Evolutionary conservation across 1,139 yeast species (phyloP).

Genomic region (Yamadazyma friedrichii): DNA sequence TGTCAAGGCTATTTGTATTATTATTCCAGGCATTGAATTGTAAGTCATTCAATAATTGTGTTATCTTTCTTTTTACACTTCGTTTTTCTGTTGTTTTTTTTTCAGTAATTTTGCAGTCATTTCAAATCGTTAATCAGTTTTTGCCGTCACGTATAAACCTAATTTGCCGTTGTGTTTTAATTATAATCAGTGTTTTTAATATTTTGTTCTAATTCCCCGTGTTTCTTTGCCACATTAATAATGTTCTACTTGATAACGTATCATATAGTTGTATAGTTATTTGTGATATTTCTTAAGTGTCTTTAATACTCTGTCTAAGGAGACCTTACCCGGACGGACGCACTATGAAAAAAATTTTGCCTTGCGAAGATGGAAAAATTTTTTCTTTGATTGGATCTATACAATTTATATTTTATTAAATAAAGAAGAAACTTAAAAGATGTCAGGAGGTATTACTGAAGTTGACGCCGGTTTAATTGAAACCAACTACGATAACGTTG

Average conservation of each 20-base stretch:
- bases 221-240: no score
- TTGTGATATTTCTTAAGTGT: no score
- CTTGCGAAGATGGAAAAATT: slow-evolving; percentile 5
- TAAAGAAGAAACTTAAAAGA: slow-evolving; percentile 13
- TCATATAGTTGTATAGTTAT: no score
- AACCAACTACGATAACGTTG: slow-evolving; percentile 97
- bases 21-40: no score
- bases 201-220: no score
- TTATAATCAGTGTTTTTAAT: no score
- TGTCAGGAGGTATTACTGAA: slow-evolving; percentile 71
- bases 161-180: no score
- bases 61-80: not conserved
- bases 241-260: no score
- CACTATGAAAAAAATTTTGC: slow-evolving; percentile 12
- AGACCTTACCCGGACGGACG: slow-evolving; percentile 3
- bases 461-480: slow-evolving; percentile 83
- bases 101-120: not conserved
- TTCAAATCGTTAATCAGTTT: no score
- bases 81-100: not conserved
- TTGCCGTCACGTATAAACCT: no score
- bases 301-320: not conserved
- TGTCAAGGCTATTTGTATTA: no score
- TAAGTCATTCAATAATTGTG: no score
- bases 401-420: not conserved
- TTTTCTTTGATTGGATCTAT: slow-evolving; percentile 1